Base-by-base conservation (phyloP, 352 stramenopile genomes). In the Globisporangium viniferum region DNA sequence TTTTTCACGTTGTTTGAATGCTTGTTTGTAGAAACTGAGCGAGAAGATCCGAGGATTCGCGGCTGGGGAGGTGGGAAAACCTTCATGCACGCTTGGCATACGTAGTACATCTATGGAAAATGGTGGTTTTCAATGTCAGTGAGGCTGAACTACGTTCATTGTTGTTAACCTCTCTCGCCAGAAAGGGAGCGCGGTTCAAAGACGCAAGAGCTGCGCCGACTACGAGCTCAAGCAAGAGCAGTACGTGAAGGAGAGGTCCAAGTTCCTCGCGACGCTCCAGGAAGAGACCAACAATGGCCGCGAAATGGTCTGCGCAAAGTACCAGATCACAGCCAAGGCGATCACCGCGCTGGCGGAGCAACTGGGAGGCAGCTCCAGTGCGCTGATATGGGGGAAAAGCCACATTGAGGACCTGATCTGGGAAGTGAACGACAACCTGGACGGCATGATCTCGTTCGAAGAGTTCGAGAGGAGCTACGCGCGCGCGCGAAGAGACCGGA, bases 361-460 rank as follows among this genome's bases (percentile, higher is more conserved):
- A 3, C 67, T 94, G 9, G 86, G 82, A 2, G 82, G 80, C 4
- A 88, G 74, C 31, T 44, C 76, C 3, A 64, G 69, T 0, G 33
- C 69, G 1, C 67, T 71, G 1, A 58, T 66, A 8, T 70, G 89
- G 44, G 71, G 74, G 29, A 85, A 79, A 41, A 78, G 72, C 55
- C 75, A 80, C 31, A 60, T 87, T 10, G 86, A 91, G 56, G 86
- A 92, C 51, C 59, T 92, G 54, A 84, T 94, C 31, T 94, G 86
- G 86, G 84, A 94, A 61, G 78, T 92, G 54, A 92, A 94, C 67
- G 84, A 93, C 67, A 82, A 74, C n/a, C 69, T 94, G 31, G 82
- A 94, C 61, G 86, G 86, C 51, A 60, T 73, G 61, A 78, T 94
- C 63, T 86, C 82, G 35, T 94, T 82, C 59, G 81, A 92, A 5